Evolutionary conservation across 169 alveolate genomes (phyloP), one percentile per base, ranked within the genome.

Genomic region (Eimeria tenella): DNA sequence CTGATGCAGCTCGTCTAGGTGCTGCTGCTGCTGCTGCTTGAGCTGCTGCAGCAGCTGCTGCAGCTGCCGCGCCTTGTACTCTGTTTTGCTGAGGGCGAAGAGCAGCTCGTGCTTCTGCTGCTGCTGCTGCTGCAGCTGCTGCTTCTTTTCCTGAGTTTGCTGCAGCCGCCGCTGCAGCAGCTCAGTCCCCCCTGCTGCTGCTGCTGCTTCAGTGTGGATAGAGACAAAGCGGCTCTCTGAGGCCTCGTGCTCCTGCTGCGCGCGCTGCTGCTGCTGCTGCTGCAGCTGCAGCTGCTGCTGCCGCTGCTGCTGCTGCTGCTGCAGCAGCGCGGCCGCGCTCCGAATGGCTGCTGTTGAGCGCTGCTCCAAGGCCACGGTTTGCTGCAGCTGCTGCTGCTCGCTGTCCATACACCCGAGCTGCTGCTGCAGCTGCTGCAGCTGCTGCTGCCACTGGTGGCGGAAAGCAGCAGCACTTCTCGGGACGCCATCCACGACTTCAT

Each of bases 311-410:
- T 58, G 68, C 68, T 17, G 68, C 68, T 58, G 68, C 68, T 17
- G 68, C 68, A 58, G 68, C 19, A 58, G 21, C 11, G 11, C 21
- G 68, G 68, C 68, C 19, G 68, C 68, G 21, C 19, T 10, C 68
- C 68, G 11, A 17, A 58, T 58, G 0, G 68, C 68, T 17, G 19
- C 68, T 10, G 11, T 1, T 1, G 68, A 58, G 19, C 68, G 68
- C 68, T 10, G 21, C 68, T 58, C 68, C 68, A 58, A 17, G 21
- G 2, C 1, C 68, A 17, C 68, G 2, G 68, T 17, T 3, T 58
- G 68, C 68, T 58, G 68, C 68, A 58, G 68, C 68, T 58, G 68
- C 68, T 58, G 68, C 68, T 58, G 68, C 68, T 58, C 68, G 68
- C 11, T 58, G 5, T 58, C 68, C 68, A 58, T 58, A 58, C 68